Percentiles rank a stretch among this genome's conserved stretches.
These are phyloP conservation scores for Scheffersomyces insectosa DNA, from an alignment of 1,139 yeast species.

Conservation along the genomic window DNA sequence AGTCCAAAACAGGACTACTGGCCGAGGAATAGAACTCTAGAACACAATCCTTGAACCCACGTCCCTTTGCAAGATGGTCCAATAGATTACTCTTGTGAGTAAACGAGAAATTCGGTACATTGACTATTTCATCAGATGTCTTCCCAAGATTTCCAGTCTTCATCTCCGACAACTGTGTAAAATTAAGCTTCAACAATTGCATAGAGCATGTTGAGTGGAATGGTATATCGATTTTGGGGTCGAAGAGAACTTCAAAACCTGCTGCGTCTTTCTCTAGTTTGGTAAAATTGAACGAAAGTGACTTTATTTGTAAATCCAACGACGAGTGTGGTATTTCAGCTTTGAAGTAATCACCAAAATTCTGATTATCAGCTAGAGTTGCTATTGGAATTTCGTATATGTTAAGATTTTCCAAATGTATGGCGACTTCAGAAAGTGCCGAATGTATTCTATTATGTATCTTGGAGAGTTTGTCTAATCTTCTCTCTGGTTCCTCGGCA, in stretches of 20 bases:
- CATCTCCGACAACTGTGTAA: constrained; percentile 14
- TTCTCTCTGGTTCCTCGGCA: constrained; percentile 1
- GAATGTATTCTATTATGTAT: constrained; percentile 16
- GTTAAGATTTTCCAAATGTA: constrained; percentile 33
- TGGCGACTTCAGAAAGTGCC: constrained; percentile 22
- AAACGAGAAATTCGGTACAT: constrained; percentile 52
- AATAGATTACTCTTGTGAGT: constrained; percentile 57
- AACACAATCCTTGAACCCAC: constrained; percentile 39
- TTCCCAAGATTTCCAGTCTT: constrained; percentile 14
- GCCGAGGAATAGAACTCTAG: constrained; percentile 43
- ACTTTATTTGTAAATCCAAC: constrained; percentile 30
- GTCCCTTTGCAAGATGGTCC: constrained; percentile 34
- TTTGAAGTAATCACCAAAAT: constrained; percentile 29
- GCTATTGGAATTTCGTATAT: constrained; percentile 39
- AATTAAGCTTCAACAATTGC: constrained; percentile 40
- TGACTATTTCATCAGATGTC: constrained; percentile 42
- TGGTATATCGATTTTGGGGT: constrained; percentile 51
- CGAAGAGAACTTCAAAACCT: constrained; percentile 61
- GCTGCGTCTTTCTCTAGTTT: constrained; percentile 43
- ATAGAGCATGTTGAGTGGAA: constrained; percentile 49
- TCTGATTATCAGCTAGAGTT: constrained; percentile 25
- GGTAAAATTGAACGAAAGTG: constrained; percentile 32
- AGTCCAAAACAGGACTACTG: constrained; percentile 50
- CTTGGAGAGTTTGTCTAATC: constrained; percentile 6
- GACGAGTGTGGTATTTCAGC: constrained; percentile 25